Conservation (phyloP, 257 asterid genomes). For the Scutellaria galericulata region DNA sequence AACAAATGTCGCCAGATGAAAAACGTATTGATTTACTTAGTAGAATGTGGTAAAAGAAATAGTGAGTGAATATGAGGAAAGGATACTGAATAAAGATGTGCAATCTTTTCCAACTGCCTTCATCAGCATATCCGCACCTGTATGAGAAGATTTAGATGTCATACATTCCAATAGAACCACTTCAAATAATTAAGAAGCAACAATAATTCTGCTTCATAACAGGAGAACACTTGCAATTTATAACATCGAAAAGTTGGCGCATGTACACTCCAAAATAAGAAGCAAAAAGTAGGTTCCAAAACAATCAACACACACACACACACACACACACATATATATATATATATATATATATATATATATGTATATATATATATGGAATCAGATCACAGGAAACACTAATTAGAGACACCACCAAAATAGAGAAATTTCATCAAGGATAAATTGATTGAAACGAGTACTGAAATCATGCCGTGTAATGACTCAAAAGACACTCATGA, state of each 20-base stretch:
- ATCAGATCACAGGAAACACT: slow-evolving; percentile 8
- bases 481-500: no score
- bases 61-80: slow-evolving; percentile 29
- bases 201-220: not conserved
- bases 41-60: slow-evolving; percentile 10
- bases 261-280: not conserved
- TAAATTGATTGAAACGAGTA: not conserved
- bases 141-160: slow-evolving; percentile 15
- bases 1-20: slow-evolving; percentile 33
- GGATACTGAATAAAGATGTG: slow-evolving; percentile 97
- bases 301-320: slow-evolving; percentile 8
- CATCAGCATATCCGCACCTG: slow-evolving; percentile 86
- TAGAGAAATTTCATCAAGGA: no score
- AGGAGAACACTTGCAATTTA: not conserved
- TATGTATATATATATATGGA: no score
- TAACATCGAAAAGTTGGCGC: not conserved
- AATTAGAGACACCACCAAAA: not conserved
- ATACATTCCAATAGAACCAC: not conserved
- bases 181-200: not conserved
- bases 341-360: no score
- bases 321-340: no score
- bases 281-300: not conserved
- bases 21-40: not conserved
- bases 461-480: not conserved
- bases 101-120: slow-evolving; percentile 98